Percentiles rank a stretch among this genome's conserved stretches.
Evolutionary conservation across 805 yeast species (phyloP).

Genomic region (Cephaloascus fragrans): DNA sequence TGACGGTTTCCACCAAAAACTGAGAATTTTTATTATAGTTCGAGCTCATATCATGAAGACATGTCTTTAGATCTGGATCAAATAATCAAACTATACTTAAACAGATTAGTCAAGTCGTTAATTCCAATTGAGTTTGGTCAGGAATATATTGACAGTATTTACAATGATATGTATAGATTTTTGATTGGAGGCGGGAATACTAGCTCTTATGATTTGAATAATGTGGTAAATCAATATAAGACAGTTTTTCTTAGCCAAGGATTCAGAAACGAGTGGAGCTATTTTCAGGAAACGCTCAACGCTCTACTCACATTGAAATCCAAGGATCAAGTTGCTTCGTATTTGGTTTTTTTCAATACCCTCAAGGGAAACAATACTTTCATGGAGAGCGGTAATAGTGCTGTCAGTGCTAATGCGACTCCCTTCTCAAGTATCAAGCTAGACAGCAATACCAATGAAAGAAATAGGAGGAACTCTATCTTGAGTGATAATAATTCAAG

Average conservation of each 20-base stretch:
- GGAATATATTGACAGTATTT: conserved; percentile 19
- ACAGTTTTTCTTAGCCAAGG: conserved; percentile 16
- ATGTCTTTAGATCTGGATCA: conserved; percentile 23
- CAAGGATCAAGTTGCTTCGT: conserved; percentile 21
- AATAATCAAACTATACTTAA: conserved; percentile 19
- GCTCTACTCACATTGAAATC: conserved; percentile 16
- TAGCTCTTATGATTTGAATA: conserved; percentile 8
- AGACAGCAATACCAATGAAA: conserved; percentile 5
- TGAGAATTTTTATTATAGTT: too few species aligned
- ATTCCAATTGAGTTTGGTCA: conserved; percentile 27
- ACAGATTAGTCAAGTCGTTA: conserved; percentile 23
- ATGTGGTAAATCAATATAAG: conserved; percentile 13
- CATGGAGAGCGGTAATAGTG: neutral
- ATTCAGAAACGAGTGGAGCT: conserved; percentile 18
- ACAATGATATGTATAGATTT: conserved; percentile 3
- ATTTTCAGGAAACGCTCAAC: conserved; percentile 20
- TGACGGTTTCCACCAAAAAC: too few species aligned
- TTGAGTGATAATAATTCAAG: neutral
- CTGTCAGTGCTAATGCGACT: conserved; percentile 4
- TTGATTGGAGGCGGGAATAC: conserved; percentile 3
- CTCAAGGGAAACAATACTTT: conserved; percentile 1
- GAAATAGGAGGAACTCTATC: neutral
- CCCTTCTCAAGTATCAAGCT: conserved; percentile 7
- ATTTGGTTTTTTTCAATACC: conserved; percentile 20
- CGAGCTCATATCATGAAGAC: too few species aligned